A percentile compares a stretch with the other conserved stretches of the same genome.
These are phyloP conservation scores for Monosporascus sp. DNA, from an alignment of 2,329 filamentous ascomycete species.

Conservation along the genomic window DNA sequence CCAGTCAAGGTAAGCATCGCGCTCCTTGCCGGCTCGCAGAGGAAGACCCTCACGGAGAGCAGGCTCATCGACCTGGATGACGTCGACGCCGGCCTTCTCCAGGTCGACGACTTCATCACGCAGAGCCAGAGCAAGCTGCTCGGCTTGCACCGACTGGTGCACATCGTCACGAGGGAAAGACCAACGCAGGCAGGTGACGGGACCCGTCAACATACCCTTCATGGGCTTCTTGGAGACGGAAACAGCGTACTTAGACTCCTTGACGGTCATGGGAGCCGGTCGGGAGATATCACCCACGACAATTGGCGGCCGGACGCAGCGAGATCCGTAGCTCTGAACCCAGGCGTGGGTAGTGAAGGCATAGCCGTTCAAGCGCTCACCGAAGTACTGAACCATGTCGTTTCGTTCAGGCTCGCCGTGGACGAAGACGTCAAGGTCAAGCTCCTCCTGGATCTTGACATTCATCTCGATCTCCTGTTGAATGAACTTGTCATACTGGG, in stretches of 20 bases:
- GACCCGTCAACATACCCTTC: constrained; percentile 99
- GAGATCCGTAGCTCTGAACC: constrained; percentile 98
- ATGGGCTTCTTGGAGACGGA: constrained; percentile 97
- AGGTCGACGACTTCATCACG: constrained; percentile 98
- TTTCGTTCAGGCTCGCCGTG: constrained; percentile 99
- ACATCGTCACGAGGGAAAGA: constrained; percentile 99
- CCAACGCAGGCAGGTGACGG: constrained; percentile 98
- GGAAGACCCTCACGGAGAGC: constrained; percentile 99
- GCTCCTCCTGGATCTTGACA: constrained; percentile 96
- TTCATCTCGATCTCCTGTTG: constrained; percentile 96
- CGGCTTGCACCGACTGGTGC: constrained; percentile 97
- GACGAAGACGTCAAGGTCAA: constrained; percentile 92
- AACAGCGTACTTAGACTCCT: constrained; percentile 99
- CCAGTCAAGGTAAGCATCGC: constrained; percentile 95
- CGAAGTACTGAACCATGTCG: constrained; percentile 99
- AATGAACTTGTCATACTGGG: constrained; percentile 98
- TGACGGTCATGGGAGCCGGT: constrained; percentile 96
- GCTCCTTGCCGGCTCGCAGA: constrained; percentile 88
- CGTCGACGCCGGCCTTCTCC: constrained; percentile 90
- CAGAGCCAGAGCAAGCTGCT: constrained; percentile 96
- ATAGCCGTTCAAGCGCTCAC: constrained; percentile 93
- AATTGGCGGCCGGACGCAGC: constrained; percentile 96
- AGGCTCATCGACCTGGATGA: constrained; percentile 99
- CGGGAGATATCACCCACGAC: constrained; percentile 98
- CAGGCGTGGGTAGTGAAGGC: constrained; percentile 98